These are phyloP conservation scores for Davidsoniella neocaledoniae DNA, from an alignment of 2,329 filamentous ascomycete genomes.

Conservation along the genomic window DNA sequence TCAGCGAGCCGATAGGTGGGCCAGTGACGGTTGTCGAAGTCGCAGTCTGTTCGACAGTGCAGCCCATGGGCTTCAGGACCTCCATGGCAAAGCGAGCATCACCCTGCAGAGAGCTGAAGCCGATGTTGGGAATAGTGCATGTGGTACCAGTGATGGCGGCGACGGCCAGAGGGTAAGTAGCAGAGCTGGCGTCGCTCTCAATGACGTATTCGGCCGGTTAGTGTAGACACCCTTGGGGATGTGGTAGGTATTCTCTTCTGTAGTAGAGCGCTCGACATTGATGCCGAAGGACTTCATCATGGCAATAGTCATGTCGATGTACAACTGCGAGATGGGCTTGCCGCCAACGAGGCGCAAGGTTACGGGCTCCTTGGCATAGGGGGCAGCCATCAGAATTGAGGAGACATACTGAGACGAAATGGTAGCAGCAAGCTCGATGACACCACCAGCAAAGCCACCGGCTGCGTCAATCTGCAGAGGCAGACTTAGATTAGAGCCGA, in stretches of 20 bases:
- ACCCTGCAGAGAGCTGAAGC: slow-evolving; percentile 77
- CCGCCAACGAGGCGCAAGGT: slow-evolving; percentile 84
- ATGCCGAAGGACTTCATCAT: slow-evolving; percentile 96
- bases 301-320: slow-evolving; percentile 96
- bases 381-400: slow-evolving; percentile 88
- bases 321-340: slow-evolving; percentile 89
- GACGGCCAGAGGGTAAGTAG: slow-evolving; percentile 85
- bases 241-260: slow-evolving; percentile 79
- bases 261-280: slow-evolving; percentile 55
- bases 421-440: slow-evolving; percentile 83
- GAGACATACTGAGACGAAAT: slow-evolving; percentile 99
- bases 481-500: slow-evolving; percentile 68
- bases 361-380: slow-evolving; percentile 87
- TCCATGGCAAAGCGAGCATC: slow-evolving; percentile 89
- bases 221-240: slow-evolving; percentile 72
- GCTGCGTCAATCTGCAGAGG: slow-evolving; percentile 71
- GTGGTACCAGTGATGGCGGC: slow-evolving; percentile 92
- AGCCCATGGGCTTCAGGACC: slow-evolving; percentile 85
- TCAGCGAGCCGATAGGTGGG: slow-evolving; percentile 55
- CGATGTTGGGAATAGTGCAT: slow-evolving; percentile 93
- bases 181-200: slow-evolving; percentile 94
- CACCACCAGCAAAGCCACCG: slow-evolving; percentile 66
- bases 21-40: slow-evolving; percentile 86
- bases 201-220: slow-evolving; percentile 73
- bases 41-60: slow-evolving; percentile 67